Conservation (phyloP, 2,329 filamentous ascomycete genomes). For the Fusarium burgessii region DNA sequence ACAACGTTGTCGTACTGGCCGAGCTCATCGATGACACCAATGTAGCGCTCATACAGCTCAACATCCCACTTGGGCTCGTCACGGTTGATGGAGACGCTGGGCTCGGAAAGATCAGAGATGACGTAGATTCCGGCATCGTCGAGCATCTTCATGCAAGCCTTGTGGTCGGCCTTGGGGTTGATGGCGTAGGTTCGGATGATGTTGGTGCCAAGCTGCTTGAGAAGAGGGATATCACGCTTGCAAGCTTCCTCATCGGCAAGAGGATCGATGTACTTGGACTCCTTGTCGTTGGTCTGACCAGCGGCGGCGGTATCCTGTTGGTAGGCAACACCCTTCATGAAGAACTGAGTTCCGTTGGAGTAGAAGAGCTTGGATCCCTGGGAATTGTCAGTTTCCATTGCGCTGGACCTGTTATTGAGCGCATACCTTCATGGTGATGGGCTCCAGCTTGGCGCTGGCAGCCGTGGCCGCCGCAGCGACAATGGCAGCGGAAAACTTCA, state of each 20-base stretch:
- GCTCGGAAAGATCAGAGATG: constrained; percentile 89
- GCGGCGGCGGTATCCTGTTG: constrained; percentile 80
- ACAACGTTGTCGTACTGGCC: constrained; percentile 89
- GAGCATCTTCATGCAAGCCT: constrained; percentile 85
- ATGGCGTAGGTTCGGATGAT: constrained; percentile 95
- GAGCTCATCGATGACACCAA: constrained; percentile 83
- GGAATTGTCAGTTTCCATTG: not conserved
- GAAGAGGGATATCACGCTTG: constrained; percentile 85
- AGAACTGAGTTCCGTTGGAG: constrained; percentile 76
- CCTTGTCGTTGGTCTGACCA: constrained; percentile 59
- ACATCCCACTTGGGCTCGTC: constrained; percentile 82
- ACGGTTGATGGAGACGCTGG: constrained; percentile 85
- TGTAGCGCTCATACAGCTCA: constrained; percentile 83
- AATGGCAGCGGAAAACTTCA: constrained; percentile 54
- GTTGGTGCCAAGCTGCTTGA: constrained; percentile 86
- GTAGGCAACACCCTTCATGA: constrained; percentile 94
- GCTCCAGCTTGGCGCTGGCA: constrained; percentile 60
- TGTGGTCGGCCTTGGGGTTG: constrained; percentile 82
- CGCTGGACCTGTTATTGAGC: not conserved
- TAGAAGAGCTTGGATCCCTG: constrained; percentile 91
- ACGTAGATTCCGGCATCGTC: constrained; percentile 93
- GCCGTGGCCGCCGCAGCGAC: constrained; percentile 57
- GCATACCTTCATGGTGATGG: constrained; percentile 77
- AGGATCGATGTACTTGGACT: constrained; percentile 79
- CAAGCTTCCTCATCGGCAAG: constrained; percentile 79